Evolutionary conservation across 1,284 basidiomycete genomes (phyloP).

Genomic region (Kalmanozyma brasiliensis): DNA sequence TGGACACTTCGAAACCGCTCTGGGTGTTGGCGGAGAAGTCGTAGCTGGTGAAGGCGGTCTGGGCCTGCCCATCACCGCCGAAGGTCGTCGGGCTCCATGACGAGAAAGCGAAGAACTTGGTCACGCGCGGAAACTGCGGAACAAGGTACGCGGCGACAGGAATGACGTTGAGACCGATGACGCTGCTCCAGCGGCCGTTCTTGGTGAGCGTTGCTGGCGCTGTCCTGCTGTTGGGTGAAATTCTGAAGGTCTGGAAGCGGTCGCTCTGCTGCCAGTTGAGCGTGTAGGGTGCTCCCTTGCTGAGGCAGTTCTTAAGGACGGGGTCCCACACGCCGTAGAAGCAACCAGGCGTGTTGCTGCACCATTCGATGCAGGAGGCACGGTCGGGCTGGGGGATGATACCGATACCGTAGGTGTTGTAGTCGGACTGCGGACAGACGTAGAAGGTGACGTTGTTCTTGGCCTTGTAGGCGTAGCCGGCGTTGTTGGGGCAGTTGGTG

Average conservation of each 20-base stretch:
- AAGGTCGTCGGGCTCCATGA: conserved; percentile 4
- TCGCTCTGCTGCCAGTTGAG: not conserved
- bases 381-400: not conserved
- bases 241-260: not conserved
- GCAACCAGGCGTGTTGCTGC: conserved; percentile 5
- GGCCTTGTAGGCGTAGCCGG: conserved; percentile 1
- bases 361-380: conserved; percentile 5
- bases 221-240: not conserved
- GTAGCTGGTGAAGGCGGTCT: conserved; percentile 1
- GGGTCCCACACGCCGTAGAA: conserved; percentile 2
- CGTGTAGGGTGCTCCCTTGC: conserved; percentile 1
- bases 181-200: conserved; percentile 4
- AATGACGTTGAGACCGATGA: not conserved
- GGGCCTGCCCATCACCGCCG: not conserved
- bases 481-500: conserved; percentile 3
- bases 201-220: not conserved
- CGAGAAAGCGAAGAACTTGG: conserved; percentile 3
- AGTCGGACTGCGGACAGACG: conserved; percentile 5
- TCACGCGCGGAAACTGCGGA: not conserved
- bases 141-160: conserved; percentile 4
- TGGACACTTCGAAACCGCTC: not conserved
- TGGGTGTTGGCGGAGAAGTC: conserved; percentile 5
- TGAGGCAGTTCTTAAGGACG: conserved; percentile 1
- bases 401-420: not conserved
- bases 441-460: conserved; percentile 2